Conservation (phyloP, 2,329 filamentous ascomycete species). For the Fulvia fulva region DNA sequence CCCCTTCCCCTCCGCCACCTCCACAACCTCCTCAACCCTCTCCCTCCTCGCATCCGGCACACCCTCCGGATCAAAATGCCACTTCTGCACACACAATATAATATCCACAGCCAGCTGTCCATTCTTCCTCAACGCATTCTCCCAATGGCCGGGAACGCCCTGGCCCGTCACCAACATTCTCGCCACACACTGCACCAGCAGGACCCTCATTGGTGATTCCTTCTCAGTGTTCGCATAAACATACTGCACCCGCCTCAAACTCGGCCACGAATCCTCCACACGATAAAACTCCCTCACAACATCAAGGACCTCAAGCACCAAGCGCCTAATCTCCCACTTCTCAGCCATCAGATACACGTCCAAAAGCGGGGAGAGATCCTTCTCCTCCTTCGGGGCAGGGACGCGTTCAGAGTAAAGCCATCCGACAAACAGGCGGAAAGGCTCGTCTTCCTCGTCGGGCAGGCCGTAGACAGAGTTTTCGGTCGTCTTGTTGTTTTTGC, state of each 20-base stretch:
- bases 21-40: conserved; percentile 37
- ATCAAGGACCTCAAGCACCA: conserved; percentile 48
- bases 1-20: conserved; percentile 33
- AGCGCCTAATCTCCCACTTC: conserved; percentile 48
- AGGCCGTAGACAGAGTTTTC: conserved; percentile 43
- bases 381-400: conserved; percentile 47
- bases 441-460: conserved; percentile 49
- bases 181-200: conserved; percentile 46
- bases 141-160: conserved; percentile 52
- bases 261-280: conserved; percentile 50
- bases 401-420: conserved; percentile 52
- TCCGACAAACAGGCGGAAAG: conserved; percentile 51
- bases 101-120: conserved; percentile 54
- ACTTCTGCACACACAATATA: conserved; percentile 52
- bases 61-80: conserved; percentile 47
- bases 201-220: conserved; percentile 31
- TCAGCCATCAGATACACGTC: conserved; percentile 54
- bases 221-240: conserved; percentile 32
- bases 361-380: conserved; percentile 48
- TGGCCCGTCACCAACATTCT: conserved; percentile 49
- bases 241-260: conserved; percentile 49
- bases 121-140: conserved; percentile 52
- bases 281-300: conserved; percentile 51
- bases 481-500: conserved; percentile 22
- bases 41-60: conserved; percentile 49